Evolutionary conservation across 345 rosid genomes (phyloP).

Genomic region (Brassica cretica): DNA sequence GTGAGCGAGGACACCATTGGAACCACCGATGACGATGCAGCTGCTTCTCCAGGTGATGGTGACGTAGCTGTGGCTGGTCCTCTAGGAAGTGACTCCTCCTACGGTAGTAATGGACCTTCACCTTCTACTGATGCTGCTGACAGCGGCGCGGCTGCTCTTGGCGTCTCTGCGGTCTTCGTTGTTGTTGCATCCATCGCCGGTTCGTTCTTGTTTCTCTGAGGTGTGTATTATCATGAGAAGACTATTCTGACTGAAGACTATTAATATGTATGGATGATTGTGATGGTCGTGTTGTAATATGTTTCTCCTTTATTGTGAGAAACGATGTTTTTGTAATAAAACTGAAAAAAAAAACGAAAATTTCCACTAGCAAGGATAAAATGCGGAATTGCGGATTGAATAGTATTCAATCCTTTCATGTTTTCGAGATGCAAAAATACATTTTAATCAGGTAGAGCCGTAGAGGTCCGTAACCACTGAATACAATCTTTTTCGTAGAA

Average conservation of each 20-base stretch:
- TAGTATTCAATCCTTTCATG: background rate
- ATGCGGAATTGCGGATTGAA: background rate
- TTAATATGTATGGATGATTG: slow-evolving; percentile 25
- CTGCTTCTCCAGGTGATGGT: slow-evolving; percentile 39
- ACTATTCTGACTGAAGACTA: background rate
- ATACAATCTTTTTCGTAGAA: background rate
- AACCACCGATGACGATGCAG: slow-evolving; percentile 26
- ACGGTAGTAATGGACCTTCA: slow-evolving; percentile 12
- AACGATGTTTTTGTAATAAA: slow-evolving; percentile 21
- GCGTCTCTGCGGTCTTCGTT: slow-evolving; percentile 36
- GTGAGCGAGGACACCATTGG: slow-evolving; percentile 30
- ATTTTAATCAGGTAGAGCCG: background rate
- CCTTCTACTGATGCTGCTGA: slow-evolving; percentile 10
- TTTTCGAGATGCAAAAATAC: background rate
- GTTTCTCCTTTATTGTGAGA: slow-evolving; percentile 3
- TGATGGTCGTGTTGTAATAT: slow-evolving; percentile 26
- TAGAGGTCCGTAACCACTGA: background rate
- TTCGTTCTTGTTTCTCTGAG: slow-evolving; percentile 43
- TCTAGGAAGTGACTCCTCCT: slow-evolving; percentile 40
- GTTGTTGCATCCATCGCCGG: slow-evolving; percentile 42
- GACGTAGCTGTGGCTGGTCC: slow-evolving; percentile 49
- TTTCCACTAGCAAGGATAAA: background rate
- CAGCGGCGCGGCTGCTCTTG: slow-evolving; percentile 32
- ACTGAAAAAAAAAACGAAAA: background rate
- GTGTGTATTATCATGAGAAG: slow-evolving; percentile 4